A percentile compares a stretch with the other conserved stretches of the same genome.
These are phyloP conservation scores for Suillus tomentosus DNA, from an alignment of 768 basidiomycete species.

Conservation along the genomic window DNA sequence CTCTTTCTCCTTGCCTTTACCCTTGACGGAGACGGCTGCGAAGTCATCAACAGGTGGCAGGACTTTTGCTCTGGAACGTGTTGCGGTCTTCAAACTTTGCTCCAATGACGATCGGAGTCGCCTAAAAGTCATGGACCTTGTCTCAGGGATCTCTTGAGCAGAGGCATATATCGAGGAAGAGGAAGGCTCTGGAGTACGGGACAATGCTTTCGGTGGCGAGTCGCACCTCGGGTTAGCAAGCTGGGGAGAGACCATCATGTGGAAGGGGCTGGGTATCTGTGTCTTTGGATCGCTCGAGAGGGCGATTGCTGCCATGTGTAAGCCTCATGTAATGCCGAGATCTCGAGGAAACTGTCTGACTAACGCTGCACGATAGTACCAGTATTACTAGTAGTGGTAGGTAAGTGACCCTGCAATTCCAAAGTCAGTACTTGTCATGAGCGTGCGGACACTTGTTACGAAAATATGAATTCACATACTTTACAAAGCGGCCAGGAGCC, in stretches of 20 bases:
- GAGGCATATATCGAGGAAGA: slow-evolving; percentile 34
- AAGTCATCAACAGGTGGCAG: slow-evolving; percentile 42
- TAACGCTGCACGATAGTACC: slow-evolving; percentile 14
- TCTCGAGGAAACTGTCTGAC: slow-evolving; percentile 17
- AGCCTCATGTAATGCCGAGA: slow-evolving; percentile 33
- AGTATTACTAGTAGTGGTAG: not conserved
- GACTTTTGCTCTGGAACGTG: slow-evolving; percentile 52
- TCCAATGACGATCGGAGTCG: slow-evolving; percentile 68
- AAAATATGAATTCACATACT: not conserved
- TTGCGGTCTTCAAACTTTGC: slow-evolving; percentile 64
- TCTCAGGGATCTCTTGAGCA: slow-evolving; percentile 38
- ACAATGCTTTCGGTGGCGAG: slow-evolving; percentile 40
- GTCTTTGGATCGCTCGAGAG: slow-evolving; percentile 39
- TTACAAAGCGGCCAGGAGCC: not conserved
- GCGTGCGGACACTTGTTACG: not conserved
- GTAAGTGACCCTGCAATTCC: slow-evolving; percentile 4
- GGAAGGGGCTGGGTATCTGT: slow-evolving; percentile 45
- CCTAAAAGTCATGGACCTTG: slow-evolving; percentile 56
- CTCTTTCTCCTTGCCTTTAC: slow-evolving; percentile 43
- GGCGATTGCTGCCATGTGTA: slow-evolving; percentile 49
- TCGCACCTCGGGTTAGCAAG: slow-evolving; percentile 36
- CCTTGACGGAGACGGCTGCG: slow-evolving; percentile 46
- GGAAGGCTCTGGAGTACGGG: slow-evolving; percentile 41
- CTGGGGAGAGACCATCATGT: slow-evolving; percentile 50
- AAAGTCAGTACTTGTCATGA: not conserved